These are phyloP conservation scores for Aeschynomene evenia DNA, from an alignment of 306 rosid species.

Conservation along the genomic window DNA sequence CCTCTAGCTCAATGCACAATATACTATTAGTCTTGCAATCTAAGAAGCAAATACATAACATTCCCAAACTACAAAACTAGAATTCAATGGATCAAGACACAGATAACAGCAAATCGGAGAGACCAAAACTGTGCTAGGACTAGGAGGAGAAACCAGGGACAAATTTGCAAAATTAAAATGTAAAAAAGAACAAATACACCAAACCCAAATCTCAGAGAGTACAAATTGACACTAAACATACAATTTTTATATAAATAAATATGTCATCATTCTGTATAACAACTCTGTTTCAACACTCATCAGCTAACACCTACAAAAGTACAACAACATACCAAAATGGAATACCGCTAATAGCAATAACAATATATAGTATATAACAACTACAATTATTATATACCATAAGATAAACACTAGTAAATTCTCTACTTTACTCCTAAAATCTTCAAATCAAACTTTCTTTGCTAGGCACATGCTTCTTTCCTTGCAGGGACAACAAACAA, in stretches of 20 bases:
- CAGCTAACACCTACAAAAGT: neutral
- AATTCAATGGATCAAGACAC: neutral
- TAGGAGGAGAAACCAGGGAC: neutral
- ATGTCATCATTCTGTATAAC: neutral
- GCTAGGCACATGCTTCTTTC: constrained; percentile 49
- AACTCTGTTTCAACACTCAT: constrained; percentile 19
- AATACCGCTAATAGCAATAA: neutral
- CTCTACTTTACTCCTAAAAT: constrained; percentile 15
- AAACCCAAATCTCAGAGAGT: neutral
- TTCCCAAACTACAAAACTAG: neutral
- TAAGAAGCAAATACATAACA: neutral
- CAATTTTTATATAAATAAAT: neutral
- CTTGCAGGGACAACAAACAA: constrained; percentile 48
- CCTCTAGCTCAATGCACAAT: neutral
- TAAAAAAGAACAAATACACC: neutral
- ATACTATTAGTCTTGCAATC: neutral
- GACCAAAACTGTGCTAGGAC: neutral
- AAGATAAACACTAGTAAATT: neutral
- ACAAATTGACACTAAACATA: neutral
- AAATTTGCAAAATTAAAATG: neutral
- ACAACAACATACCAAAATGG: neutral
- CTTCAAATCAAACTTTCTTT: neutral
- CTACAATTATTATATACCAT: constrained; percentile 12
- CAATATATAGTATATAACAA: neutral
- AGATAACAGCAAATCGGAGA: neutral